Percentiles rank a stretch among this genome's conserved stretches.
Evolutionary conservation across 441 rosid genomes (phyloP).

Genomic region (Capsella rubella): DNA sequence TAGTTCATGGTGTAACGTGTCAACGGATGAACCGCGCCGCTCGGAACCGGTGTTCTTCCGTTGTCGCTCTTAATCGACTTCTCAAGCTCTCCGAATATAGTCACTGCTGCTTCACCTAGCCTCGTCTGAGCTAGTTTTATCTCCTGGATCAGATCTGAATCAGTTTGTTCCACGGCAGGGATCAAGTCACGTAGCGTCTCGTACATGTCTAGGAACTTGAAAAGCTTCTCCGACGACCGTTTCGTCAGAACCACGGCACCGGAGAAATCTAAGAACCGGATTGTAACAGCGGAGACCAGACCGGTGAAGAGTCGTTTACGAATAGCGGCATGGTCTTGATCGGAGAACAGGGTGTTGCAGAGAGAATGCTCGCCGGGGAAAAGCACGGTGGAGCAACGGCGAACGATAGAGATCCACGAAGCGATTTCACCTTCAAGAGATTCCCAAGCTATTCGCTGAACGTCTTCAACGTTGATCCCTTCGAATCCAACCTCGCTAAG

Average conservation of each 20-base stretch:
- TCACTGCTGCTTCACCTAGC: conserved; percentile 57
- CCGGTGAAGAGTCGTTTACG: conserved; percentile 52
- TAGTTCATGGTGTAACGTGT: conserved; percentile 85
- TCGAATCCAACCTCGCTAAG: conserved; percentile 49
- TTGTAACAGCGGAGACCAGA: conserved; percentile 48
- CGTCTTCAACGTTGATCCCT: conserved; percentile 51
- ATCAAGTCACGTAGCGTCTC: conserved; percentile 58
- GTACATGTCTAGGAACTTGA: conserved; percentile 70
- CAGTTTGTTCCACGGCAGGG: conserved; percentile 38
- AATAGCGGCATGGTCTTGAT: conserved; percentile 28
- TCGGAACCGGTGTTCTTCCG: conserved; percentile 61
- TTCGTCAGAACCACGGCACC: conserved; percentile 59
- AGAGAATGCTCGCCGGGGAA: conserved; percentile 47
- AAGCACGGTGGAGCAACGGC: conserved; percentile 48
- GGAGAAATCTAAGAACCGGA: conserved; percentile 58
- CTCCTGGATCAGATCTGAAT: conserved; percentile 46
- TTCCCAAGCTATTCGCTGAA: conserved; percentile 56
- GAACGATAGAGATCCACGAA: conserved; percentile 52
- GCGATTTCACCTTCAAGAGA: conserved; percentile 54
- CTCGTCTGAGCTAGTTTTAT: conserved; percentile 44
- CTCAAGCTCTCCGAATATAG: conserved; percentile 63
- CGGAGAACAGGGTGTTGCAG: conserved; percentile 44
- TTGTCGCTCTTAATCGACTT: conserved; percentile 62
- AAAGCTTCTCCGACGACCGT: conserved; percentile 65
- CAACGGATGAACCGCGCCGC: conserved; percentile 72